A percentile compares a stretch with the other conserved stretches of the same genome.
Evolutionary conservation across 1,284 basidiomycete species (phyloP).

Genomic region (Microbotryum intermedium): DNA sequence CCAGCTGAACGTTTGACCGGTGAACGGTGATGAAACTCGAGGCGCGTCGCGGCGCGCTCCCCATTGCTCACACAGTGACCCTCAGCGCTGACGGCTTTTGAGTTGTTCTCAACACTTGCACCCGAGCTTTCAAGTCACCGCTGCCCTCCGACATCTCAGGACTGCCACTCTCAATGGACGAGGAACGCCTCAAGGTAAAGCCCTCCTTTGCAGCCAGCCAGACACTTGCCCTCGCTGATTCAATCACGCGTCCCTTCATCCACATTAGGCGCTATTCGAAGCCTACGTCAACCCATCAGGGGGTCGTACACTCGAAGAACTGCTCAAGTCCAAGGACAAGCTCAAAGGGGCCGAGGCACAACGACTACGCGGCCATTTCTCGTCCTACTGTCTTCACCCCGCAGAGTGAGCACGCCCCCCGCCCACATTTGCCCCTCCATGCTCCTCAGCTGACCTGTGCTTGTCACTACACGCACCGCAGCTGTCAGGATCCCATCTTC

Average conservation of each 20-base stretch:
- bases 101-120: too few species aligned
- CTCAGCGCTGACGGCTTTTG: too few species aligned
- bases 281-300: not conserved
- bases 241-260: too few species aligned
- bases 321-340: not conserved
- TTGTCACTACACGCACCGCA: not conserved
- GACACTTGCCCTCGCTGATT: too few species aligned
- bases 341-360: conserved; percentile 3
- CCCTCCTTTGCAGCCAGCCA: not conserved
- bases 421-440: too few species aligned
- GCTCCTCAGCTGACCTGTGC: not conserved
- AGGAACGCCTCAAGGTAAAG: not conserved
- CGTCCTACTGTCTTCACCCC: not conserved
- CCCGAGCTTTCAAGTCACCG: too few species aligned
- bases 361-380: not conserved
- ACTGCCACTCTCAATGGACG: not conserved
- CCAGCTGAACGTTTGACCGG: too few species aligned
- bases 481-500: not conserved
- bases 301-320: conserved; percentile 3
- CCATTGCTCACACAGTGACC: too few species aligned
- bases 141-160: not conserved
- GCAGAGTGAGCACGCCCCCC: not conserved
- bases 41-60: too few species aligned
- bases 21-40: too few species aligned
- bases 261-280: too few species aligned